Evolutionary conservation across 306 rosid genomes (phyloP).

Genomic region (Quercus agrifolia): DNA sequence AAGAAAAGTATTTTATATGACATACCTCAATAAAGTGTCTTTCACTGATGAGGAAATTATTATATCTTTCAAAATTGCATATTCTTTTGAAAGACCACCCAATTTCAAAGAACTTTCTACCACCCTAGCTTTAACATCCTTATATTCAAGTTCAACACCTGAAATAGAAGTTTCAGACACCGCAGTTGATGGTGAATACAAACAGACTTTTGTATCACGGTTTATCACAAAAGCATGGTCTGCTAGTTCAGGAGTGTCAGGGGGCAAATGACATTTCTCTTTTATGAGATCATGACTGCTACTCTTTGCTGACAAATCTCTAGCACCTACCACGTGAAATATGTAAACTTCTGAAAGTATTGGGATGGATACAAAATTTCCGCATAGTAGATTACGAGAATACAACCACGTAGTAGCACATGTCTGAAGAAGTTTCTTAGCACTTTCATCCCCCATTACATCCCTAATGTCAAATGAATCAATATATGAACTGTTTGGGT

Average conservation of each 20-base stretch:
- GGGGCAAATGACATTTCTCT: constrained; percentile 21
- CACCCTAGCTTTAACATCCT: constrained; percentile 30
- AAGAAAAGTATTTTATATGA: constrained; percentile 6
- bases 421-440: constrained; percentile 49
- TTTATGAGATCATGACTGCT: constrained; percentile 25
- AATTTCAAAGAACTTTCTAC: constrained; percentile 34
- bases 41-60: constrained; percentile 50
- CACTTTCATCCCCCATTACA: constrained; percentile 48
- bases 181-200: constrained; percentile 47
- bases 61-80: constrained; percentile 58
- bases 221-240: constrained; percentile 48
- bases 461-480: constrained; percentile 48
- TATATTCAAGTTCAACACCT: constrained; percentile 24
- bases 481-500: constrained; percentile 30
- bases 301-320: constrained; percentile 23
- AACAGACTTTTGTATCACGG: constrained; percentile 50
- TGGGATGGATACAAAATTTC: constrained; percentile 66
- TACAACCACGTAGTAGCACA: constrained; percentile 48
- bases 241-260: constrained; percentile 29
- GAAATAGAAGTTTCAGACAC: constrained; percentile 37
- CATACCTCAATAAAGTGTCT: constrained; percentile 66
- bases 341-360: constrained; percentile 53
- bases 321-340: constrained; percentile 57
- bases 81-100: constrained; percentile 87
- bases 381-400: constrained; percentile 59